Evolutionary conservation across 2,329 filamentous ascomycete genomes (phyloP).

Genomic region (Ceratocystiopsis sp.): DNA sequence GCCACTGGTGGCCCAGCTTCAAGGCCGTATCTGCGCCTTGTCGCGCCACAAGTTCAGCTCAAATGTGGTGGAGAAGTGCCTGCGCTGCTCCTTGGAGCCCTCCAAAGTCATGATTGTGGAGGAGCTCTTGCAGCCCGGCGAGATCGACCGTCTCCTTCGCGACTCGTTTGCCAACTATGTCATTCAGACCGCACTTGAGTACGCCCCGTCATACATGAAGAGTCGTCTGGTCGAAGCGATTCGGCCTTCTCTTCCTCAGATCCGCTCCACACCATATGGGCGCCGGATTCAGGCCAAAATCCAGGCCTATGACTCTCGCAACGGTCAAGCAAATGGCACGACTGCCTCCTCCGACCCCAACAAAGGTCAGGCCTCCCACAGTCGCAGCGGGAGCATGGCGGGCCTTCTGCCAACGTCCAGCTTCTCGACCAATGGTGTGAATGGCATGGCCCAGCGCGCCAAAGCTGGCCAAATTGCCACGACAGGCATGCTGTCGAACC

Average conservation of each 20-base stretch:
- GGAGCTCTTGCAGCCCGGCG: slow-evolving; percentile 56
- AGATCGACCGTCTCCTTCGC: slow-evolving; percentile 76
- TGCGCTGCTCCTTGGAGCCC: slow-evolving; percentile 62
- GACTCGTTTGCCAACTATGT: slow-evolving; percentile 97
- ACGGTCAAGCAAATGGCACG: slow-evolving; percentile 27
- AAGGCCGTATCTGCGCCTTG: slow-evolving; percentile 48
- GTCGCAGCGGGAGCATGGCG: slow-evolving; percentile 24
- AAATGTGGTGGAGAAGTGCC: slow-evolving; percentile 93
- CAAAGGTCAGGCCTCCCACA: slow-evolving; percentile 34
- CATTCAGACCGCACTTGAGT: slow-evolving; percentile 87
- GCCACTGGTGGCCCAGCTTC: slow-evolving; percentile 69
- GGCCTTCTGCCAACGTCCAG: slow-evolving; percentile 16
- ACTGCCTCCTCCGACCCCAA: slow-evolving; percentile 34
- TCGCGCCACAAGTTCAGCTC: slow-evolving; percentile 99
- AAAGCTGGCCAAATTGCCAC: background rate
- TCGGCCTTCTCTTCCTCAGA: slow-evolving; percentile 65
- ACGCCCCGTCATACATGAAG: slow-evolving; percentile 58
- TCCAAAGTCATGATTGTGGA: slow-evolving; percentile 70
- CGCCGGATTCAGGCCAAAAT: slow-evolving; percentile 90
- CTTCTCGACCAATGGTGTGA: slow-evolving; percentile 17
- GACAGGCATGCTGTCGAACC: background rate
- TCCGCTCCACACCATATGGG: slow-evolving; percentile 84
- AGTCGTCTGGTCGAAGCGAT: slow-evolving; percentile 65
- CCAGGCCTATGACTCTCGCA: slow-evolving; percentile 34
- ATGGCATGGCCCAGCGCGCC: slow-evolving; percentile 16